These are phyloP conservation scores for Hypocrella siamensis DNA, from an alignment of 2,329 filamentous ascomycete genomes.

Conservation along the genomic window DNA sequence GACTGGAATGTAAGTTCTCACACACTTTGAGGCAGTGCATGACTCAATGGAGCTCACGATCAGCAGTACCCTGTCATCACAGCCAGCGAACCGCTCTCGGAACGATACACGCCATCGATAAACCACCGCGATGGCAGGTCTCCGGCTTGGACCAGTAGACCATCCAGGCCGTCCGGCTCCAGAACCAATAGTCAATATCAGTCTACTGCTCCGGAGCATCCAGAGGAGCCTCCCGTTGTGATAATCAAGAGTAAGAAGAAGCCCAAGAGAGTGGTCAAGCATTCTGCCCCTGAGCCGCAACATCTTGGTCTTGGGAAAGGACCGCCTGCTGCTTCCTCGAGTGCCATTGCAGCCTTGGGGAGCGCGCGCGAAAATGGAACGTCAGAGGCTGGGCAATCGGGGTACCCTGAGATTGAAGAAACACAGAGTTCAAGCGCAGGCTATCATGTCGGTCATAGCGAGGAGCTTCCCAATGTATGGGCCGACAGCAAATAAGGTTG, in stretches of 20 bases:
- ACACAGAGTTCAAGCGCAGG: constrained; percentile 4
- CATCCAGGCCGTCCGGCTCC: constrained; percentile 8
- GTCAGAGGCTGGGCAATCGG: constrained; percentile 8
- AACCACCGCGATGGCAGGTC: constrained; percentile 13
- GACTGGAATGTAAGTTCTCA: constrained; percentile 75
- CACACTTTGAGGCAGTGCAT: constrained; percentile 2
- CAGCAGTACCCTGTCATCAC: constrained; percentile 82
- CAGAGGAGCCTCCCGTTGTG: constrained; percentile 12
- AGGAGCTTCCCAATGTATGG: constrained; percentile 33
- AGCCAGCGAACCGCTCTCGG: constrained; percentile 53
- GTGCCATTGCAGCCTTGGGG: not conserved
- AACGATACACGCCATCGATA: constrained; percentile 37
- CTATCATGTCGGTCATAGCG: constrained; percentile 19
- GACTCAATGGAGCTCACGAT: constrained; percentile 10
- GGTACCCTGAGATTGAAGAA: constrained; percentile 4
- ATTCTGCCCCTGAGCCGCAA: constrained; percentile 15
- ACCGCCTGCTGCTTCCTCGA: constrained; percentile 4
- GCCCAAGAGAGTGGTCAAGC: constrained; percentile 17
- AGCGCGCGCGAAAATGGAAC: constrained; percentile 2
- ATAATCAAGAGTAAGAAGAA: constrained; percentile 23
- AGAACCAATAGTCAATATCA: constrained; percentile 1
- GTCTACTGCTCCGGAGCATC: constrained; percentile 1
- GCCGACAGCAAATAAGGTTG: constrained; percentile 1
- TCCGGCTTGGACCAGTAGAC: constrained; percentile 9
- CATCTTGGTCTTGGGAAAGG: constrained; percentile 12